Conservation (phyloP, 2,329 filamentous ascomycete species). For the Colletotrichum sp. region DNA sequence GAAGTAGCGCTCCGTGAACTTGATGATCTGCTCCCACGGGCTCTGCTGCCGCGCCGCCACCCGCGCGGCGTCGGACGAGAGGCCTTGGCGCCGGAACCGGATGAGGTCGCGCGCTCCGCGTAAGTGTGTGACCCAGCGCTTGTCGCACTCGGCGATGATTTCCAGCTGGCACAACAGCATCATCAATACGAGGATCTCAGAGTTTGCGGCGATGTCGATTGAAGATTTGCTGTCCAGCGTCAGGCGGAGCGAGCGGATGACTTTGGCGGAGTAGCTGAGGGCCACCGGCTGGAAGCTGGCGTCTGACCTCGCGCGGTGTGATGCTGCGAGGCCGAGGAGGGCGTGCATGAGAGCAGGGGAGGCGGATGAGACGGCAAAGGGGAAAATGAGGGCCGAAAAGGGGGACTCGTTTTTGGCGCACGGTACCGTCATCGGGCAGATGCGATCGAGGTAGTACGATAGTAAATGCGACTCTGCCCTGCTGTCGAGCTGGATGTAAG, state of each 20-base stretch:
- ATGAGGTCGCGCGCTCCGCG: constrained; percentile 48
- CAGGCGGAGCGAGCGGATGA: constrained; percentile 15
- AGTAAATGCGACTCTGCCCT: constrained; percentile 12
- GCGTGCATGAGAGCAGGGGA: constrained; percentile 21
- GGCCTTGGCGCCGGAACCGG: constrained; percentile 32
- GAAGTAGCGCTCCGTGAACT: constrained; percentile 44
- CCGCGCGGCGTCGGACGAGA: neutral
- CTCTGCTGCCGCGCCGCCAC: neutral
- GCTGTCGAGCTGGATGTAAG: constrained; percentile 1
- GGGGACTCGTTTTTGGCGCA: constrained; percentile 15
- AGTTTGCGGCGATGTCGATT: constrained; percentile 9
- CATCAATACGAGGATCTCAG: constrained; percentile 20
- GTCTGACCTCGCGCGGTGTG: constrained; percentile 18
- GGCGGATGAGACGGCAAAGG: constrained; percentile 17
- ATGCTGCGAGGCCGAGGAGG: constrained; percentile 19
- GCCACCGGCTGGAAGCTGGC: neutral
- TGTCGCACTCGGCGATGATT: constrained; percentile 37
- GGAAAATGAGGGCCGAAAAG: constrained; percentile 18
- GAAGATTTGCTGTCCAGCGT: neutral
- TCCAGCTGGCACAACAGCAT: constrained; percentile 23
- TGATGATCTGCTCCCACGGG: constrained; percentile 22
- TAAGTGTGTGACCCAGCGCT: constrained; percentile 46
- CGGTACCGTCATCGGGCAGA: constrained; percentile 20
- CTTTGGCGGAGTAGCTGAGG: constrained; percentile 19
- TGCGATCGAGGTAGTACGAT: constrained; percentile 18